A percentile compares a stretch with the other conserved stretches of the same genome.
Evolutionary conservation across 768 basidiomycete species (phyloP).

Genomic region (Suillus ampliporus): DNA sequence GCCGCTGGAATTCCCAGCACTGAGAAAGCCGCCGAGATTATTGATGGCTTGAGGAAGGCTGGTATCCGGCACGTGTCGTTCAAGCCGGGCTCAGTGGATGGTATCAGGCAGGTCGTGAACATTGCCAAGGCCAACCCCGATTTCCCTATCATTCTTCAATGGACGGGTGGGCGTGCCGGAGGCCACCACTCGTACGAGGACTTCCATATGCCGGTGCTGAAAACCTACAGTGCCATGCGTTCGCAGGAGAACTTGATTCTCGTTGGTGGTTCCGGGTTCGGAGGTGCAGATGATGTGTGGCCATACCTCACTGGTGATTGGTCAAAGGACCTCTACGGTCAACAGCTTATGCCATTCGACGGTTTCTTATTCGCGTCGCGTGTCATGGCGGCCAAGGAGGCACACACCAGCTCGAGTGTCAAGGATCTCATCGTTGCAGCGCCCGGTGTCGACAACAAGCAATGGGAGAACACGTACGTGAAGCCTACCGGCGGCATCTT

Average conservation of each 20-base stretch:
- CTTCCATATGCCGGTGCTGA: conserved; percentile 94
- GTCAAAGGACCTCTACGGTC: conserved; percentile 79
- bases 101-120: conserved; percentile 95
- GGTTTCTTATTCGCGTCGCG: conserved; percentile 96
- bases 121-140: conserved; percentile 93
- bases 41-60: conserved; percentile 75
- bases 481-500: conserved; percentile 96
- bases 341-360: conserved; percentile 98
- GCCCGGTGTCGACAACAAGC: conserved; percentile 84
- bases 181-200: conserved; percentile 99
- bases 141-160: conserved; percentile 97
- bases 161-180: conserved; percentile 99
- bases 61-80: conserved; percentile 97
- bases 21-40: conserved; percentile 98
- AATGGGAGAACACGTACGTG: conserved; percentile 94
- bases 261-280: conserved; percentile 95
- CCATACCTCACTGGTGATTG: conserved; percentile 97
- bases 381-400: conserved; percentile 99
- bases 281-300: conserved; percentile 93
- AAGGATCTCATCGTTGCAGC: conserved; percentile 97
- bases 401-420: conserved; percentile 92
- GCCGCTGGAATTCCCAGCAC: conserved; percentile 97
- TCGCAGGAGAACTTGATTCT: conserved; percentile 88
- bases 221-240: conserved; percentile 90
- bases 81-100: conserved; percentile 98